Evolutionary conservation across 371 early-diverging fungal species (phyloP), one percentile per base, ranked within the genome.

Genomic region (Mortierella sp.): DNA sequence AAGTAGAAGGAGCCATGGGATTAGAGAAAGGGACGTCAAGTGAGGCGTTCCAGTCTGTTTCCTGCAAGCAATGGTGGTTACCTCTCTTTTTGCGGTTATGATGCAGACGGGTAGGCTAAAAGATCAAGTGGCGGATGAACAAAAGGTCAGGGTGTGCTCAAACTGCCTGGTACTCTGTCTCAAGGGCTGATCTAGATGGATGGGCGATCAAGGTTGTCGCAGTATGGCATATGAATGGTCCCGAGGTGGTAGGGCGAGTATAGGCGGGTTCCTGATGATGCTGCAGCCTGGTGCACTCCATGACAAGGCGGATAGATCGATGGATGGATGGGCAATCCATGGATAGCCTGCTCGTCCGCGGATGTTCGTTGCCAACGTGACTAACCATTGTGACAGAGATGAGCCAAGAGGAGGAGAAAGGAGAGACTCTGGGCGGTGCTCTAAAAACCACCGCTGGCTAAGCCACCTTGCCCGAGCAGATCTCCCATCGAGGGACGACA

Each of bases 71-170:
- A 24, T 44, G 16, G 44, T 9, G 93, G 88, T 93, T 92, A 76
- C 94, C 94, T 81, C 95, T 91, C 89, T 87, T 87, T 90, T 94
- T 94, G 82, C 94, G 88, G 83, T 88, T 92, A 82, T 94, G 89
- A 80, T 86, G 85, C 78, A 92, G 83, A 86, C 94, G 86, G 85
- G 94, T 89, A 86, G 93, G 93, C 94, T 92, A 85, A 7, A 10
- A 34, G 10, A 34, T 10, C 4, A 34, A 34, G 34, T 34, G 10
- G 10, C 34, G 34, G 34, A 34, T 7, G 10, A 34, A 34, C 34
- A 34, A 34, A 10, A 34, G 34, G 4, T 10, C 4, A 10, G 34
- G 34, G 7, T 34, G 34, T 34, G 34, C 10, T 34, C 34, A 34
- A 34, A 34, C 10, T n/a, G n/a, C n/a, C 34, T 7, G 34, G 34